Evolutionary conservation across 495 filamentous ascomycete species (phyloP).

Genomic region (Xanthoparmelia taractica): DNA sequence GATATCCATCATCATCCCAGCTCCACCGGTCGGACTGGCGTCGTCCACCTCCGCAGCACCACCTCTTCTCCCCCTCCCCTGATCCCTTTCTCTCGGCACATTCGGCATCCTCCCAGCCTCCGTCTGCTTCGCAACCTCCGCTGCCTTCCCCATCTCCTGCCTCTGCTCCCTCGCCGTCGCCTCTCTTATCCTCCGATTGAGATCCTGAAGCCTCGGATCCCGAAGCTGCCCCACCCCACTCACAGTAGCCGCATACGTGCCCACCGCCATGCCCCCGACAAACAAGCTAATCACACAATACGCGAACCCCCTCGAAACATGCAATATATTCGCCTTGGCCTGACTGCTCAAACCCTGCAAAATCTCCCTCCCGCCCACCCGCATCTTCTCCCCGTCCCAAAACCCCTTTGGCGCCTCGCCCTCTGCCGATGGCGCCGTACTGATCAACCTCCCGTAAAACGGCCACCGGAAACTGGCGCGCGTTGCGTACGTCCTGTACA

Average conservation of each 20-base stretch:
- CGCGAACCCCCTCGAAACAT: constrained; percentile 2
- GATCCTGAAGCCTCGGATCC: constrained; percentile 18
- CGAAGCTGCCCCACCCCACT: constrained; percentile 11
- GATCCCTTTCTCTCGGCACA: background rate
- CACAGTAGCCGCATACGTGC: constrained; percentile 15
- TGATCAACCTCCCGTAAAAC: constrained; percentile 9
- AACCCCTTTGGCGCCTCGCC: constrained; percentile 11
- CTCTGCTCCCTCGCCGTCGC: background rate
- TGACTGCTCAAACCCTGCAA: background rate
- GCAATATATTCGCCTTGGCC: constrained; percentile 4
- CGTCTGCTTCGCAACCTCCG: background rate
- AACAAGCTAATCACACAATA: constrained; percentile 7
- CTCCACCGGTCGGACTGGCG: constrained; percentile 25
- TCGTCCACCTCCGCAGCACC: constrained; percentile 13
- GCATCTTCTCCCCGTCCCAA: constrained; percentile 19
- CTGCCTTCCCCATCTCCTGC: constrained; percentile 3
- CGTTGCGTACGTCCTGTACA: constrained; percentile 11
- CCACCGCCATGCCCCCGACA: background rate
- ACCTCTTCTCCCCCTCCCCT: constrained; percentile 8
- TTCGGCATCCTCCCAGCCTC: constrained; percentile 14
- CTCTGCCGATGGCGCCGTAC: background rate
- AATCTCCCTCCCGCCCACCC: constrained; percentile 10
- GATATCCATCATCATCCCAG: constrained; percentile 19
- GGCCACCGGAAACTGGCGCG: constrained; percentile 16
- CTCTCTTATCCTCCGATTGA: background rate